phyloP scores from a whole-genome alignment of 805 yeast genomes.

The Lipomyces starkeyi region DNA sequence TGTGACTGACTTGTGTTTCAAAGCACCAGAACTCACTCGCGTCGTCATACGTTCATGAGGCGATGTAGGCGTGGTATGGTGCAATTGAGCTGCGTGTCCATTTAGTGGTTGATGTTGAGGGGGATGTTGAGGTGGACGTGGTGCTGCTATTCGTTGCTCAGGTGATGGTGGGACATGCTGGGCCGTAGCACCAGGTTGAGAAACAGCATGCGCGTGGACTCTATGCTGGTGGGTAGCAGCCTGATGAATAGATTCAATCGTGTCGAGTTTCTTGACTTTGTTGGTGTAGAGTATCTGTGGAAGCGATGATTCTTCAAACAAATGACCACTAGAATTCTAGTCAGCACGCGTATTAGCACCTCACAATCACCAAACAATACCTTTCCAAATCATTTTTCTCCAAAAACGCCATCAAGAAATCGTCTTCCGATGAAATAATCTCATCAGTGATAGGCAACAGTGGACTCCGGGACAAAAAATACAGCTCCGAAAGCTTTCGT shows the following conservation, averaged over 20 bases:
- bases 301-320: constrained; percentile 46
- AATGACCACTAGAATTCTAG: constrained; percentile 39
- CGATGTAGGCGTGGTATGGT: constrained; percentile 23
- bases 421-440: constrained; percentile 50
- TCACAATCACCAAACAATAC: constrained; percentile 42
- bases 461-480: constrained; percentile 59
- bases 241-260: constrained; percentile 8
- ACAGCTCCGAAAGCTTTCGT: constrained; percentile 65
- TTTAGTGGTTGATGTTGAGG: constrained; percentile 5
- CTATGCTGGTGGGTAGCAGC: constrained; percentile 6
- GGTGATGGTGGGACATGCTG: neutral
- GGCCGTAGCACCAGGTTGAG: neutral
- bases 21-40: constrained; percentile 40
- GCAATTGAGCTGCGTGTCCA: constrained; percentile 35
- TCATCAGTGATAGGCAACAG: constrained; percentile 53
- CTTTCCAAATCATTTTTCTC: constrained; percentile 59
- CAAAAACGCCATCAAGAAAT: constrained; percentile 54
- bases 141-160: neutral
- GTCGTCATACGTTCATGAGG: constrained; percentile 48
- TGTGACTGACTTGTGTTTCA: constrained; percentile 37
- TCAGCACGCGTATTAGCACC: constrained; percentile 9
- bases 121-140: neutral
- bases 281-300: constrained; percentile 34
- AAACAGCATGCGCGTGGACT: neutral
- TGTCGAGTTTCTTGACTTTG: constrained; percentile 18